Evolutionary conservation across 177 flowering plant genomes (phyloP), one percentile per base, ranked within the genome.

Genomic region (Vitis hybrid): DNA sequence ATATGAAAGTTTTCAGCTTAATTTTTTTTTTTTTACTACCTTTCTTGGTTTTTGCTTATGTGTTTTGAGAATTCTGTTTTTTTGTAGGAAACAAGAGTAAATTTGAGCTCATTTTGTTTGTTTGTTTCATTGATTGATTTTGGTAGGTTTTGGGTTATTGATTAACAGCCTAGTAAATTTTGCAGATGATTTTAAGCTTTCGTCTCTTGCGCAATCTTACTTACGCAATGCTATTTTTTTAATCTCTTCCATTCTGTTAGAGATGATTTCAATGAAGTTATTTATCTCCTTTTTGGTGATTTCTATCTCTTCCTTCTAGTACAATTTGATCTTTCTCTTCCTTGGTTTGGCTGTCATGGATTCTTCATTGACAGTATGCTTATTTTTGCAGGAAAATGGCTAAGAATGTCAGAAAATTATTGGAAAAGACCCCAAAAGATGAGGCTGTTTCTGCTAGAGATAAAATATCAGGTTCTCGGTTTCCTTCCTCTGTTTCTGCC

Each of bases 401-500:
- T 34, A 75, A 63, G 14, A 48, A 5, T 63, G 73, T 52, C 15
- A 10, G 31, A 39, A 39, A 39, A 5, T 39, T 39, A 39, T 39
- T 39, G 45, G 8, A 39, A 39, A 39, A 4, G 5, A 39, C 26
- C 7, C 66, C n/a, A 5, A 54, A 66, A 58, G 52, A 51, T 0
- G 59, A 51, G 65, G 19, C 16, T 50, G 50, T 2, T 72, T 45
- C 54, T 3, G 68, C 5, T n/a, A 68, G 39, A 50, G 51, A 66
- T 29, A 74, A 39, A 59, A 76, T 59, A 18, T 54, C 19, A 20
- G 63, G 55, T 19, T n/a, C 71, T 53, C 45, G 26, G 34, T 31
- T 78, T 48, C 50, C 74, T 67, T 29, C 65, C 31, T 84, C 83
- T 73, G 68, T 70, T 68, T 85, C 89, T 69, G 83, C 84, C 55